These are phyloP conservation scores for Ceriops tagal DNA, from an alignment of 345 rosid genomes.

Conservation along the genomic window DNA sequence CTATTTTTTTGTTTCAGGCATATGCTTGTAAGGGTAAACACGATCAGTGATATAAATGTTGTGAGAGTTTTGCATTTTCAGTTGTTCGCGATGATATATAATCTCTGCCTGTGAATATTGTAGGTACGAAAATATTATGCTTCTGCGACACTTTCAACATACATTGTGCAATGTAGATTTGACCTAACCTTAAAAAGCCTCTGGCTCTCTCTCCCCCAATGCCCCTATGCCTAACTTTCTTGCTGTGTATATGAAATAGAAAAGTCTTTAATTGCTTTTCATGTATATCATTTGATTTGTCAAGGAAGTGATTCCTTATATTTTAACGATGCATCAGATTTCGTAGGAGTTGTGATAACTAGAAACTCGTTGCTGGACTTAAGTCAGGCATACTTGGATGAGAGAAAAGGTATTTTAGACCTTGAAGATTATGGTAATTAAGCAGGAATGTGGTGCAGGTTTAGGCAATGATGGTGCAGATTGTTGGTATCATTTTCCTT, in stretches of 20 bases:
- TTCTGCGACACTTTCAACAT: constrained; percentile 30
- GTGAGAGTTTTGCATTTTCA: constrained; percentile 38
- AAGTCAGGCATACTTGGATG: no score
- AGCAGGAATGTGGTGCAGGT: no score
- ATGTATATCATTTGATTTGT: not conserved
- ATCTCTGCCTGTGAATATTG: constrained; percentile 53
- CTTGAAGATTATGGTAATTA: no score
- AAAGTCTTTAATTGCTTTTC: not conserved
- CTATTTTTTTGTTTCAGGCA: constrained; percentile 38
- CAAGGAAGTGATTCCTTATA: no score
- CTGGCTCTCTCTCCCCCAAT: not conserved
- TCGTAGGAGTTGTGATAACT: not conserved
- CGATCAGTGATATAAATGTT: constrained; percentile 35
- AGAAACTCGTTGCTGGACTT: not conserved
- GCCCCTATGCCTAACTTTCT: not conserved
- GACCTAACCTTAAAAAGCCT: not conserved
- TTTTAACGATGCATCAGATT: not conserved
- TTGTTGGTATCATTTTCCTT: no score
- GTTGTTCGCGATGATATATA: constrained; percentile 30
- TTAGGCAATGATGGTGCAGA: no score
- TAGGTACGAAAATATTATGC: constrained; percentile 40
- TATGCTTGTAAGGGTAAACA: constrained; percentile 42
- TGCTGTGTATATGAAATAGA: not conserved
- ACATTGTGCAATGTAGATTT: constrained; percentile 28
- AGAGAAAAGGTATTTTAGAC: no score